Evolutionary conservation across 257 asterid species (phyloP), one percentile per base, ranked within the genome.

Genomic region (Plantago ovata): DNA sequence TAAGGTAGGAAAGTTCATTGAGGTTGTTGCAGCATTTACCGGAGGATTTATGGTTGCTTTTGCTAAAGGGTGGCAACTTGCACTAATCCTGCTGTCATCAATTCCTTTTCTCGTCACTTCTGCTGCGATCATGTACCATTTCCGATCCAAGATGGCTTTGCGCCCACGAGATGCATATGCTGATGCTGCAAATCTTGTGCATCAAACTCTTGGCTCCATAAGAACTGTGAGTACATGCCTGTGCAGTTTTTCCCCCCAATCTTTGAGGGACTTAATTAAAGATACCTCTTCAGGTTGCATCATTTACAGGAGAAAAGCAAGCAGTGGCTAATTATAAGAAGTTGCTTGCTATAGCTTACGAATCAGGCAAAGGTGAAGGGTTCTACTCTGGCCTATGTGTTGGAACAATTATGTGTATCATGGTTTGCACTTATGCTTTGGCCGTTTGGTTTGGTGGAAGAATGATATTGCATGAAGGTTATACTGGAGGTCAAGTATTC

Each of bases 41-140:
- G 90, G 86, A 64, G 84, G 90, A 21, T 82, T 82, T 60, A 78
- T 74, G 49, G 63, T 83, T 48, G 92, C 87, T 19, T 83, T 83
- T 63, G 22, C 62, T 3, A 62, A 72, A 70, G 90, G 90, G 59
- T 82, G 90, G 90, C 86, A 79, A 62, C 84, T 82, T 13, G 65
- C 86, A 5, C 82, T 82, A 3, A 82, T 82, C 70, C 61, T 82
- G 86, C 66, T 79, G 14, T 43, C 86, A 3, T 74, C 82, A 45
- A 79, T 82, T 62, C 90, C 90, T 56, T 24, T 57, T 50, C 67
- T 82, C 0, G 84, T 74, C 9, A 41, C 77, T 20, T 66, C 84
- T 23, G 90, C 84, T 23, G 90, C 57, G 39, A 5, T 70, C 60
- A 69, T 77, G 80, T 53, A 84, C 15, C 4, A 23, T 7, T 65